These are phyloP conservation scores for Penicillium canescens DNA, from an alignment of 495 filamentous ascomycete genomes.

Conservation along the genomic window DNA sequence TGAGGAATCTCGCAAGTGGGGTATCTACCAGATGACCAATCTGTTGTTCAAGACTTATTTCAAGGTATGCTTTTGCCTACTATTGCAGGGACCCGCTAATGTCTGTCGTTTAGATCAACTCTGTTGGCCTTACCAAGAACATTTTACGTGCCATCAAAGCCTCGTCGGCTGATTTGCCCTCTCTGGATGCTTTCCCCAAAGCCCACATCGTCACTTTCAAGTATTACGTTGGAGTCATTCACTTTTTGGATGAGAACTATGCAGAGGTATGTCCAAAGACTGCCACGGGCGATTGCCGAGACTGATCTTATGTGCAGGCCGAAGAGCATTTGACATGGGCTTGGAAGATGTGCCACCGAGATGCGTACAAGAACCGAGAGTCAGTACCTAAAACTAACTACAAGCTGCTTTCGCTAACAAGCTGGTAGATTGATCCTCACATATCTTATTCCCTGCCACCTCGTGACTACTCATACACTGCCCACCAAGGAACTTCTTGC, in stretches of 20 bases:
- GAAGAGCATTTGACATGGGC: conserved; percentile 79
- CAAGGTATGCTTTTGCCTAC: conserved; percentile 51
- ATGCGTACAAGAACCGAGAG: conserved; percentile 75
- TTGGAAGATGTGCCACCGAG: conserved; percentile 71
- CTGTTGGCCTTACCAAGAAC: conserved; percentile 85
- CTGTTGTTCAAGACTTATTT: conserved; percentile 98
- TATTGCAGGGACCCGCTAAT: conserved; percentile 3
- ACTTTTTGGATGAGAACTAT: conserved; percentile 93
- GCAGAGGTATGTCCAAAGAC: conserved; percentile 49
- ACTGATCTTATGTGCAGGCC: conserved; percentile 50
- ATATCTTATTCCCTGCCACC: conserved; percentile 88
- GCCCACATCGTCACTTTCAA: conserved; percentile 94
- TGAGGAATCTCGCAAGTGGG: conserved; percentile 95
- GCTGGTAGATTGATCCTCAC: conserved; percentile 77
- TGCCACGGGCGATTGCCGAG: conserved; percentile 6
- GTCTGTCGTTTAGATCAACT: conserved; percentile 60
- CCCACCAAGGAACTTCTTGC: conserved; percentile 70
- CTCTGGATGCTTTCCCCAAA: conserved; percentile 71
- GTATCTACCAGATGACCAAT: conserved; percentile 88
- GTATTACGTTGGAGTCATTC: conserved; percentile 88
- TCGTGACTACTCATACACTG: conserved; percentile 82
- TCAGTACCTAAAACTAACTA: conserved; percentile 40
- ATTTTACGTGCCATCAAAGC: conserved; percentile 79
- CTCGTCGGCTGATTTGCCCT: conserved; percentile 72
- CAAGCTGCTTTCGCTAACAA: conserved; percentile 49